Percentiles rank a stretch among this genome's conserved stretches.
These are phyloP conservation scores for Verbena officinalis DNA, from an alignment of 257 asterid species.

Conservation along the genomic window DNA sequence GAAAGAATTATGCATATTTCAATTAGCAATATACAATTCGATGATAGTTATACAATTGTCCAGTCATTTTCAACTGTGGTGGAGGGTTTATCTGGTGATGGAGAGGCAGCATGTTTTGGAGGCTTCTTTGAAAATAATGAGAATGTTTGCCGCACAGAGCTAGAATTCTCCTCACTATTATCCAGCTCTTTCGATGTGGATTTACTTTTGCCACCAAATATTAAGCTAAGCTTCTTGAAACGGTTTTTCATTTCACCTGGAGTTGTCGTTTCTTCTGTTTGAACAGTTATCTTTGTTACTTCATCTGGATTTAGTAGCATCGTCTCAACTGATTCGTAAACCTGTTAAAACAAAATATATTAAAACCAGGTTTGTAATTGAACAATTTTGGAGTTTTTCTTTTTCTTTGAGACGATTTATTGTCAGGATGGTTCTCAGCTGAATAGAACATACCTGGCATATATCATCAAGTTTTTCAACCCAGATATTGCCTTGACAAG, in stretches of 20 bases:
- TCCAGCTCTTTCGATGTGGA: constrained; percentile 43
- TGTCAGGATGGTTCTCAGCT: too few relatives aligned
- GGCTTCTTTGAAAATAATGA: constrained; percentile 83
- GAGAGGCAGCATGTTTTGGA: constrained; percentile 65
- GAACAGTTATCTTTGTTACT: constrained; percentile 46
- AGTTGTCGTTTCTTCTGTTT: constrained; percentile 62
- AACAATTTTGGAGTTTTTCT: background rate
- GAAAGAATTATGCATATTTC: constrained; percentile 18
- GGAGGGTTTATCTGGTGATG: constrained; percentile 52
- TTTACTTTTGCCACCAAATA: constrained; percentile 70
- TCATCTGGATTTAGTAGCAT: constrained; percentile 79
- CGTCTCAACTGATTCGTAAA: constrained; percentile 85
- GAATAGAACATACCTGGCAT: constrained; percentile 70
- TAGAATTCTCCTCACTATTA: constrained; percentile 47
- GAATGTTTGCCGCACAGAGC: constrained; percentile 54
- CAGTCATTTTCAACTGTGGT: constrained; percentile 66
- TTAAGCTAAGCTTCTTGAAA: constrained; percentile 69
- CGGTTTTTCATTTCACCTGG: constrained; percentile 67
- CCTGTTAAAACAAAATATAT: constrained; percentile 42
- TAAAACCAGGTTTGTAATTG: background rate
- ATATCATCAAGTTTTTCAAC: constrained; percentile 82
- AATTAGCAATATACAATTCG: constrained; percentile 40
- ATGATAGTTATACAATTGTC: constrained; percentile 62
- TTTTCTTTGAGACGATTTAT: too few relatives aligned
- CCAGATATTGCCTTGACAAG: constrained; percentile 70